These are phyloP conservation scores for Populus hybrid DNA, from an alignment of 441 rosid genomes.

Conservation along the genomic window DNA sequence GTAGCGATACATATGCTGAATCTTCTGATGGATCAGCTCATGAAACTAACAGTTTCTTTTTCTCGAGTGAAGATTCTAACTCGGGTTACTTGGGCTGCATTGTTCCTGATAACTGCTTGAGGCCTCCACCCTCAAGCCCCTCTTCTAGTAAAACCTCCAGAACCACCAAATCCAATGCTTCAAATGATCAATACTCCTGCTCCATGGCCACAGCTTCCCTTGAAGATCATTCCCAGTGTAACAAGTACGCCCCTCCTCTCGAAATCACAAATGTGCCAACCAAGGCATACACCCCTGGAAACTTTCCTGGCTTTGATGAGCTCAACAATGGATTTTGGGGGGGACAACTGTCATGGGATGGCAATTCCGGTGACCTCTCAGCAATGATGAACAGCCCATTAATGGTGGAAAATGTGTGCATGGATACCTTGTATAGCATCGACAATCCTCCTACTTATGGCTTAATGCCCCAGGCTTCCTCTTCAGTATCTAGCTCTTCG, in stretches of 20 bases:
- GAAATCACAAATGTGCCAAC: conserved; percentile 11
- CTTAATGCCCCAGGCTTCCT: conserved; percentile 29
- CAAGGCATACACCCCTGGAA: background rate
- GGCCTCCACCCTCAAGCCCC: conserved; percentile 43
- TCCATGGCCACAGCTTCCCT: conserved; percentile 5
- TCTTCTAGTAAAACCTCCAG: conserved; percentile 12
- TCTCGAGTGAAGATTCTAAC: conserved; percentile 46
- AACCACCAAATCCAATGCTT: conserved; percentile 8
- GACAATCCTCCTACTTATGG: conserved; percentile 22
- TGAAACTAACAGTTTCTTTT: conserved; percentile 43
- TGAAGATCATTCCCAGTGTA: conserved; percentile 12
- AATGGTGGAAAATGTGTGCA: conserved; percentile 34
- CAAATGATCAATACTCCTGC: conserved; percentile 18
- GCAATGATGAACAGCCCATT: conserved; percentile 44
- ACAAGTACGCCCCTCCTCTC: conserved; percentile 10
- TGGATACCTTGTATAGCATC: conserved; percentile 25
- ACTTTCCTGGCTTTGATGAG: conserved; percentile 22
- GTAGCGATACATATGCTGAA: conserved; percentile 22
- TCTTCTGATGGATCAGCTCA: conserved; percentile 33
- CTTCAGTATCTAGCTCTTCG: conserved; percentile 32
- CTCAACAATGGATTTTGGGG: conserved; percentile 24
- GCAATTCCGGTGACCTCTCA: conserved; percentile 52
- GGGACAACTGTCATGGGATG: conserved; percentile 34
- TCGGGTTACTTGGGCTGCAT: conserved; percentile 89
- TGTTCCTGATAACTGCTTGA: conserved; percentile 85